Evolutionary conservation across 176 grass and related monocot species (phyloP), one percentile per base, ranked within the genome.

Genomic region (Thinopyrum elongatum): DNA sequence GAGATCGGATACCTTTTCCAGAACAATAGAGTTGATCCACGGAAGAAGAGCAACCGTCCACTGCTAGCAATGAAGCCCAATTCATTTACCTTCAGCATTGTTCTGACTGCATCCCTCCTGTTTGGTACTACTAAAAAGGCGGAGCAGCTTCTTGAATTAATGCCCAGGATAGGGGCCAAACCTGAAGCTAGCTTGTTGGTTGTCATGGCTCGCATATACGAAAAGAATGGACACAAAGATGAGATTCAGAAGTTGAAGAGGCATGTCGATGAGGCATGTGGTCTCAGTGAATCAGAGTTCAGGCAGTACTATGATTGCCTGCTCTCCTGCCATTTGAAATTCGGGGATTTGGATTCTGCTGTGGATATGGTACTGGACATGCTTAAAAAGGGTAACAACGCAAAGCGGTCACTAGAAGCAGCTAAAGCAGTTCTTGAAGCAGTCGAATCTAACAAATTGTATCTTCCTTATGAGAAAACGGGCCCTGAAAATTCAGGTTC

Each of bases 1-100:
- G 96, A 98, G 81, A 90, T 95, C 79, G 90, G 85, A 11, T 92
- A 89, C 72, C 87, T 98, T 87, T 94, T 92, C 78, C 87, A 94
- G 70, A 83, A 95, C 72, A 98, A 98, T 41, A 86, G 91, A 72
- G 86, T 92, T 81, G 93, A 98, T 83, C 91, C 85, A 39, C 66
- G 95, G 61, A 98, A 90, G 80, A 90, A 90, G 77, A 95, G 47
- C 78, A 98, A 92, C 70, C 91, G 81, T 36, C 78, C 83, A 2
- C 70, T 98, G 80, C 77, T 95, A 22, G 81, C 81, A 42, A 91
- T 95, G 93, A 98, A 94, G 55, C 96, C 96, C 34, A 92, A 80
- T 70, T 89, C 90, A 44, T 92, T 92, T 81, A 74, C 85, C 27
- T 91, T 98, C 80, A 88, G 83, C 84, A 76, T 98, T 67, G 86